Evolutionary conservation across 2,329 filamentous ascomycete species (phyloP).

Genomic region (Chaetomium globosum): DNA sequence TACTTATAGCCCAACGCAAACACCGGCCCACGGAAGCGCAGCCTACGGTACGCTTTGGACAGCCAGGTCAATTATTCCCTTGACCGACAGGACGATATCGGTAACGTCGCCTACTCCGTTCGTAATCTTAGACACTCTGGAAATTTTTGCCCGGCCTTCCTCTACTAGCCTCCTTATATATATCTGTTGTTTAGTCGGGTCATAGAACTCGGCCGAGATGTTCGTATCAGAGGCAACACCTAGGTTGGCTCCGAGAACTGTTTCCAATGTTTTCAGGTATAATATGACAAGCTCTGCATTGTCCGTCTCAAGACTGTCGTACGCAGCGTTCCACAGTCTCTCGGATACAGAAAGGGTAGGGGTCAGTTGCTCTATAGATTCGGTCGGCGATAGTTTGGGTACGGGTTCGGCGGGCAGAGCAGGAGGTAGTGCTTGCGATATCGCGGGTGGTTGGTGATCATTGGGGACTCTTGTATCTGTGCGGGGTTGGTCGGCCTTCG

Average conservation of each 20-base stretch:
- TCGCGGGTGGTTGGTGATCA: conserved; percentile 3
- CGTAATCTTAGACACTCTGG: too few species aligned
- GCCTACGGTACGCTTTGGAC: conserved; percentile 24
- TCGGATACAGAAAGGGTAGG: conserved; percentile 20
- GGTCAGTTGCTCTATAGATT: conserved; percentile 14
- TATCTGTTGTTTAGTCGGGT: conserved; percentile 24
- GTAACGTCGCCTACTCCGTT: too few species aligned
- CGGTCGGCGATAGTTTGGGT: conserved; percentile 13
- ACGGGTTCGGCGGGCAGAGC: conserved; percentile 4
- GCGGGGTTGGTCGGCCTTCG: conserved; percentile 6
- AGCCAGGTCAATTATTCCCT: too few species aligned
- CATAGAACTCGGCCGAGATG: conserved; percentile 13
- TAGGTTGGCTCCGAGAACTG: background rate
- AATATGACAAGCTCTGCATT: conserved; percentile 35
- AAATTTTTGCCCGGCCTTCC: background rate
- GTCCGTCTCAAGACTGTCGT: conserved; percentile 39
- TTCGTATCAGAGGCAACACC: conserved; percentile 19
- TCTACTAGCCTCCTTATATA: conserved; percentile 42
- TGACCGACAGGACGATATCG: too few species aligned
- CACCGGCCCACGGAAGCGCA: conserved; percentile 31
- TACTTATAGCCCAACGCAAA: conserved; percentile 30
- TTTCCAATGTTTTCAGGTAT: conserved; percentile 36
- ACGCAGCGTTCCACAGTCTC: conserved; percentile 38
- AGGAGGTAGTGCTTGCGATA: conserved; percentile 7
- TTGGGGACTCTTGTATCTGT: conserved; percentile 10